phyloP scores from a whole-genome alignment of 352 stramenopile genomes.

The Poterioochromonas sp. region DNA sequence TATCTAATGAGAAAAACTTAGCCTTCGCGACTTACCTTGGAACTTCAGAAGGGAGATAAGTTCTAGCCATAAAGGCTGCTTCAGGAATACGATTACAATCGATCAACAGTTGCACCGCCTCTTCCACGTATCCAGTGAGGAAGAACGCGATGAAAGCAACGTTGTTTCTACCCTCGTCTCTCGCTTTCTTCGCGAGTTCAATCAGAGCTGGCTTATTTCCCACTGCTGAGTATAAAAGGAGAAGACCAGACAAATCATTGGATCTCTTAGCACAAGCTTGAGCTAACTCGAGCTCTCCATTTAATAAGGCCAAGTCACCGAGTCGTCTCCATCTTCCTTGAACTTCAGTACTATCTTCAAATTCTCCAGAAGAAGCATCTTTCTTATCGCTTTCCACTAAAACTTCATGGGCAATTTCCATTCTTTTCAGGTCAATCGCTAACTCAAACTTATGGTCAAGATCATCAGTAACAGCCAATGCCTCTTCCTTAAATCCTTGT shows the following conservation, averaged over 20 bases:
- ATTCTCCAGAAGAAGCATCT: neutral
- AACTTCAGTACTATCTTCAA: constrained; percentile 77
- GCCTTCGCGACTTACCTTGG: too few relatives aligned
- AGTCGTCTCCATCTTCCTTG: constrained; percentile 96
- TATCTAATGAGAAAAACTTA: too few relatives aligned
- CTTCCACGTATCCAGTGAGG: constrained; percentile 51
- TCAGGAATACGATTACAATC: constrained; percentile 87
- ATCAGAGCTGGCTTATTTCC: constrained; percentile 83
- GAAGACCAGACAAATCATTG: constrained; percentile 87
- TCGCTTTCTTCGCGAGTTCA: constrained; percentile 70
- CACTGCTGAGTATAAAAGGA: constrained; percentile 91
- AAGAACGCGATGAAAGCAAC: constrained; percentile 39
- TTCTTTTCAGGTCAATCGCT: constrained; percentile 87
- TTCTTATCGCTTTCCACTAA: constrained; percentile 68
- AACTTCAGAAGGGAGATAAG: constrained; percentile 71
- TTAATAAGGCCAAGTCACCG: constrained; percentile 56
- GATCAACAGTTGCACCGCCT: constrained; percentile 88
- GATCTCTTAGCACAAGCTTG: constrained; percentile 84
- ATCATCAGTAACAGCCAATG: constrained; percentile 57
- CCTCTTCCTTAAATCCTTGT: constrained; percentile 97
- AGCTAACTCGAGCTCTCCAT: constrained; percentile 76
- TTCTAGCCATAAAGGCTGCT: constrained; percentile 94
- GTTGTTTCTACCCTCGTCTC: constrained; percentile 61
- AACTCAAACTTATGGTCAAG: constrained; percentile 96
- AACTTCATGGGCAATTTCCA: constrained; percentile 84